These are phyloP conservation scores for Phytophthora cactorum DNA, from an alignment of 352 stramenopile genomes.

Conservation along the genomic window DNA sequence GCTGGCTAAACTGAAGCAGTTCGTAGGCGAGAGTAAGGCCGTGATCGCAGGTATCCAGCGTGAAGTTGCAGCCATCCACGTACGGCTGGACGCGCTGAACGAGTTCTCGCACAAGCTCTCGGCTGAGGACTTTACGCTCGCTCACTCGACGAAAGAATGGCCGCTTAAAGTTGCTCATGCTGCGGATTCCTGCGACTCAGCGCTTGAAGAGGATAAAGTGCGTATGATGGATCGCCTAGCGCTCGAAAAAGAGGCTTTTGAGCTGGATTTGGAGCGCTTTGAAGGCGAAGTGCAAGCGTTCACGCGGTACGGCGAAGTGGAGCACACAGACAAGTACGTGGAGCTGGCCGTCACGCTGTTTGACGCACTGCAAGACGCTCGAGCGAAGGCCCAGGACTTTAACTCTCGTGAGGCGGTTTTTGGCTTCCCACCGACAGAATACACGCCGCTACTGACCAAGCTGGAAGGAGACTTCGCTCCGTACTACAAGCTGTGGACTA, in stretches of 20 bases:
- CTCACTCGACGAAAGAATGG: constrained; percentile 91
- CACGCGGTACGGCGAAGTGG: constrained; percentile 87
- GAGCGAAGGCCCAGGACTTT: constrained; percentile 91
- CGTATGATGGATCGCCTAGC: constrained; percentile 95
- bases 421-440: constrained; percentile 93
- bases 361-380: constrained; percentile 91
- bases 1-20: constrained; percentile 89
- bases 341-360: constrained; percentile 88
- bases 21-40: constrained; percentile 84
- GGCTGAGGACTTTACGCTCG: constrained; percentile 89
- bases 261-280: constrained; percentile 88
- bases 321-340: constrained; percentile 91
- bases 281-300: constrained; percentile 90
- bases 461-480: constrained; percentile 89
- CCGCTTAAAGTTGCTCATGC: constrained; percentile 81
- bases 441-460: constrained; percentile 79
- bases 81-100: constrained; percentile 68
- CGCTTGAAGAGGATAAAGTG: constrained; percentile 92
- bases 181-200: constrained; percentile 86
- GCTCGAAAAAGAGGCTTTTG: constrained; percentile 91
- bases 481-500: constrained; percentile 96
- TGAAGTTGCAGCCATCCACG: constrained; percentile 82
- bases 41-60: constrained; percentile 79
- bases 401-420: constrained; percentile 94
- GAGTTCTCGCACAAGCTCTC: constrained; percentile 90